phyloP scores from a whole-genome alignment of 148 eudicot genomes.

The Chenopodium quinoa region DNA sequence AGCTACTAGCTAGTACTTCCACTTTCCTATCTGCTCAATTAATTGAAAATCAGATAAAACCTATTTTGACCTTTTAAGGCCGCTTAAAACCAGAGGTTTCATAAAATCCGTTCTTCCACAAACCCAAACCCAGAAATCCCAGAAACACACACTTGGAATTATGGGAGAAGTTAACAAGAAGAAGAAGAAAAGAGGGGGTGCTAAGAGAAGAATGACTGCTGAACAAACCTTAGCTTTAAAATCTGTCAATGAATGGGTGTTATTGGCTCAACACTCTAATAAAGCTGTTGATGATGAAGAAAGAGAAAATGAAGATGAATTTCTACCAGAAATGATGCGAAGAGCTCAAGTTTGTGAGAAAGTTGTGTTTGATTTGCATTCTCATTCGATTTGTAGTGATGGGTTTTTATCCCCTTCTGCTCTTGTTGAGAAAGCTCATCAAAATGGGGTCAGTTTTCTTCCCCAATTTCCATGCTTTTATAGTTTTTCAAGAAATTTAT shows the following conservation, averaged over 20 bases:
- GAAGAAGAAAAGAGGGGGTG: constrained; percentile 75
- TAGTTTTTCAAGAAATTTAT: not conserved
- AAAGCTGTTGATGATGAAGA: constrained; percentile 46
- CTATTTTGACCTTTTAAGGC: not conserved
- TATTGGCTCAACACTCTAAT: constrained; percentile 23
- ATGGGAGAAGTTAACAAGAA: constrained; percentile 39
- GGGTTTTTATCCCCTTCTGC: constrained; percentile 89
- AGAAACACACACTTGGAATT: not conserved
- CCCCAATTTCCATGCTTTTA: too few species aligned
- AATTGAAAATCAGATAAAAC: not conserved
- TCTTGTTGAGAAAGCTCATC: constrained; percentile 91
- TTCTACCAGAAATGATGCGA: constrained; percentile 40
- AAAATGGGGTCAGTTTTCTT: constrained; percentile 61
- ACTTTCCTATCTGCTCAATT: not conserved
- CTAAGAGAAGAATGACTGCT: constrained; percentile 59
- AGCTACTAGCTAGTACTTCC: too few species aligned
- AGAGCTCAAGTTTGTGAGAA: constrained; percentile 49
- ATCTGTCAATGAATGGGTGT: constrained; percentile 71
- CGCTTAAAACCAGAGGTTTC: constrained; percentile 11
- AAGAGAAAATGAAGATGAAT: constrained; percentile 42
- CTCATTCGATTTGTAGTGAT: constrained; percentile 86
- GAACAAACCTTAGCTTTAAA: constrained; percentile 73
- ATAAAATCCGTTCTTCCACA: too few species aligned
- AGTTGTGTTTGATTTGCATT: constrained; percentile 79
- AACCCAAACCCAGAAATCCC: not conserved